These are phyloP conservation scores for Russula foetens DNA, from an alignment of 768 basidiomycete genomes.

Conservation along the genomic window DNA sequence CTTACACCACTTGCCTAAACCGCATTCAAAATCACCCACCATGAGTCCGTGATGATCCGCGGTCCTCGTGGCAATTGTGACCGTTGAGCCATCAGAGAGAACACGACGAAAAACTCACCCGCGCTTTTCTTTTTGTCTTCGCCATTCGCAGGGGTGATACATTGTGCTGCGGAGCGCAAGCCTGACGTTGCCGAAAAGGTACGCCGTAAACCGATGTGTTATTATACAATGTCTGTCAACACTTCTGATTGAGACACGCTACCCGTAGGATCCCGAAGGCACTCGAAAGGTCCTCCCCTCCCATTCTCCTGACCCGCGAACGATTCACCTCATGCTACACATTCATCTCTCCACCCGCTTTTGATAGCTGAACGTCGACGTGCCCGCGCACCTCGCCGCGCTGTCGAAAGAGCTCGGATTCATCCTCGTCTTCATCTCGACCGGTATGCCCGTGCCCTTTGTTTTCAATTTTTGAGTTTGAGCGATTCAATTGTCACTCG, in stretches of 20 bases:
- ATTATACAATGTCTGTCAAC: neutral
- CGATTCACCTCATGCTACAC: conserved; percentile 4
- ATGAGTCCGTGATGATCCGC: neutral
- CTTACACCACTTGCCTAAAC: neutral
- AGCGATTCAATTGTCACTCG: neutral
- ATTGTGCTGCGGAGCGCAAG: conserved; percentile 90
- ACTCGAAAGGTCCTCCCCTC: conserved; percentile 42
- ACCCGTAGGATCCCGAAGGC: conserved; percentile 56
- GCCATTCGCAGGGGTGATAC: conserved; percentile 61
- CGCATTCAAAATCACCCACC: neutral
- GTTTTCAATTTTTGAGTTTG: neutral
- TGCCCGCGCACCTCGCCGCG: conserved; percentile 63
- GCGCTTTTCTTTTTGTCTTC: neutral
- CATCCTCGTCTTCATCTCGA: conserved; percentile 86
- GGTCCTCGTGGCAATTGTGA: neutral
- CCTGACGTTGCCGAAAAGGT: conserved; percentile 93
- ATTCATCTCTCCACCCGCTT: neutral
- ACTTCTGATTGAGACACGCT: neutral
- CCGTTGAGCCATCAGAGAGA: neutral
- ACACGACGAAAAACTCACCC: neutral
- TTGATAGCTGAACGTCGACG: conserved; percentile 68
- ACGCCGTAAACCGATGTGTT: conserved; percentile 18
- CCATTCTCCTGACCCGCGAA: neutral
- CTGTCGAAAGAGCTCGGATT: conserved; percentile 55
- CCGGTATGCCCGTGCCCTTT: conserved; percentile 37